Evolutionary conservation across 2,329 filamentous ascomycete genomes (phyloP).

Genomic region (Diaporthe australafricana): DNA sequence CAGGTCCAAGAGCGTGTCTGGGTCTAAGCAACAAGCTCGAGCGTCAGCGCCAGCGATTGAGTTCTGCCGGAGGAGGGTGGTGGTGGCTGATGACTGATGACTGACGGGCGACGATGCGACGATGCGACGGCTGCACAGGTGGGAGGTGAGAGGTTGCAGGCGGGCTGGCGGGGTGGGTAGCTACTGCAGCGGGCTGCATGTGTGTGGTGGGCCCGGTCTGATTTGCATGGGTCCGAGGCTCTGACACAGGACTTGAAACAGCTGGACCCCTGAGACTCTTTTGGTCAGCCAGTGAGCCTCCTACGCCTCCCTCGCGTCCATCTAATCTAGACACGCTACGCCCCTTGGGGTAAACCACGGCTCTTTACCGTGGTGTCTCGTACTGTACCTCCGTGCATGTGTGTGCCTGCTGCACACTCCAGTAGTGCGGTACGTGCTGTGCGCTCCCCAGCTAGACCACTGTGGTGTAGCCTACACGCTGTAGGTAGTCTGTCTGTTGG

Average conservation of each 20-base stretch:
- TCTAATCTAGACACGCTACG: constrained; percentile 24
- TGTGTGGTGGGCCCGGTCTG: constrained; percentile 21
- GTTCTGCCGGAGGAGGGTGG: constrained; percentile 16
- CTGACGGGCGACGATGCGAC: neutral
- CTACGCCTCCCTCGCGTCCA: constrained; percentile 25
- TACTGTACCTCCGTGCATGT: neutral
- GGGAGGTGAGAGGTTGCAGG: neutral
- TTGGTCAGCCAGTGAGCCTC: constrained; percentile 13
- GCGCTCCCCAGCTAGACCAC: neutral
- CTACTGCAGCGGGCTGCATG: constrained; percentile 22
- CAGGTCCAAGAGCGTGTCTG: neutral
- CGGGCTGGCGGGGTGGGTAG: neutral
- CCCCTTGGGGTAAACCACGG: constrained; percentile 20
- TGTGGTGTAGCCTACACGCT: neutral
- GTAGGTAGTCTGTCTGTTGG: neutral
- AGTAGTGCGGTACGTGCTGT: neutral
- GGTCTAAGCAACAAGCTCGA: neutral
- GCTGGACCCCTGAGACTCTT: constrained; percentile 21
- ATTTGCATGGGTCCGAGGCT: constrained; percentile 29
- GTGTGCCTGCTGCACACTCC: neutral
- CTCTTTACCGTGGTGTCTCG: neutral
- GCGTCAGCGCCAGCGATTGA: neutral
- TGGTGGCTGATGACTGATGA: neutral
- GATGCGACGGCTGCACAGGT: neutral
- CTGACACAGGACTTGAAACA: constrained; percentile 33